Conservation (phyloP, 1,284 basidiomycete genomes). For the Trichosporon coremiiforme region DNA sequence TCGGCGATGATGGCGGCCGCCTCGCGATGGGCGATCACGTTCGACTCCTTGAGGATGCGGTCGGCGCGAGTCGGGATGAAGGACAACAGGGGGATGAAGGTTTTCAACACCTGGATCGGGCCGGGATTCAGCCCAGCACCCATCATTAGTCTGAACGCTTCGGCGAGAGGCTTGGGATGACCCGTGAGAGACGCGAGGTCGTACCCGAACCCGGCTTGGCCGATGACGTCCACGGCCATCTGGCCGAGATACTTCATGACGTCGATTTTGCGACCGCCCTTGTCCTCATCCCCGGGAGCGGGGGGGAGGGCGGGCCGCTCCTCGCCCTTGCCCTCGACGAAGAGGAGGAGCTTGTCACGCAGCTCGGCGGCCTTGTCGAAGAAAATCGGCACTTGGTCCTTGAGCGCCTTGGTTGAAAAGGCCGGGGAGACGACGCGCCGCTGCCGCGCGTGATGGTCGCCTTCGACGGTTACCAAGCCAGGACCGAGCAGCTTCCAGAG, state of each 20-base stretch:
- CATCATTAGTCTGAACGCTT: constrained; percentile 37
- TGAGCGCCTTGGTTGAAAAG: constrained; percentile 50
- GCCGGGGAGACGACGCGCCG: constrained; percentile 57
- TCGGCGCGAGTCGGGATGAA: constrained; percentile 39
- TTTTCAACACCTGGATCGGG: constrained; percentile 64
- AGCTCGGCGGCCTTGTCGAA: constrained; percentile 64
- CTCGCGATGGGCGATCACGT: constrained; percentile 11
- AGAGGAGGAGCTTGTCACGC: constrained; percentile 61
- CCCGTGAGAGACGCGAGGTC: constrained; percentile 53
- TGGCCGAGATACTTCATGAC: constrained; percentile 64
- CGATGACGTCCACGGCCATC: constrained; percentile 69
- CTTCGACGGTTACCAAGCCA: constrained; percentile 40
- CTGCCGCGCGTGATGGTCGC: constrained; percentile 61
- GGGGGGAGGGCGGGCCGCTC: constrained; percentile 27
- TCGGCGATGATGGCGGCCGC: constrained; percentile 61
- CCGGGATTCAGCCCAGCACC: constrained; percentile 44
- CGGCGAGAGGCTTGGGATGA: constrained; percentile 42
- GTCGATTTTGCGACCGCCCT: constrained; percentile 56
- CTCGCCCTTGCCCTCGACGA: constrained; percentile 64
- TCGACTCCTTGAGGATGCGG: not conserved
- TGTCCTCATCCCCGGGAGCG: constrained; percentile 20
- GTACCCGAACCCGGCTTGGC: constrained; percentile 68
- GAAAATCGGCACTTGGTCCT: constrained; percentile 61
- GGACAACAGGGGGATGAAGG: constrained; percentile 64
- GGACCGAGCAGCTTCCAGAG: constrained; percentile 15